Evolutionary conservation across 495 filamentous ascomycete species (phyloP).

Genomic region (Hyaloscypha finlandica): DNA sequence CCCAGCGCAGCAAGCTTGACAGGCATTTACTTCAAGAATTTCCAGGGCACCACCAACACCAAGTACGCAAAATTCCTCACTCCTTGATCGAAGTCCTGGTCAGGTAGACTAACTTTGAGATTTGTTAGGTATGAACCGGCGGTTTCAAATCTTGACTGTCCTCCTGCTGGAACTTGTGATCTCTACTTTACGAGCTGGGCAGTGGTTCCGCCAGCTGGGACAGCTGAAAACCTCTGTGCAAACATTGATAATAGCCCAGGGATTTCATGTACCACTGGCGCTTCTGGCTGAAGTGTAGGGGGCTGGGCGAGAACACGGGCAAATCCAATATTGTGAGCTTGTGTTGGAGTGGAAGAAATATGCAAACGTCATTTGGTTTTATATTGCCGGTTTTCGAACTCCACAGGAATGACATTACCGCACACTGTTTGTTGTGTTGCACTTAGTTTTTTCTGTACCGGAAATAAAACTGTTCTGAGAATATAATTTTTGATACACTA

Average conservation of each 20-base stretch:
- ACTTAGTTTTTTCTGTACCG: no score
- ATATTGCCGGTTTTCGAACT: no score
- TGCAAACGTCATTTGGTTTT: no score
- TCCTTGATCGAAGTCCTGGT: no score
- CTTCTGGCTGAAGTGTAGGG: slow-evolving; percentile 37
- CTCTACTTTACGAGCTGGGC: slow-evolving; percentile 38
- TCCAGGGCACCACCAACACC: slow-evolving; percentile 43
- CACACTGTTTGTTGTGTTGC: no score
- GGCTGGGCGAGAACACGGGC: neutral
- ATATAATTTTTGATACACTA: no score
- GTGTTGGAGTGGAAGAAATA: no score
- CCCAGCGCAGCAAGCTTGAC: slow-evolving; percentile 40
- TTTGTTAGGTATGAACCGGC: slow-evolving; percentile 39
- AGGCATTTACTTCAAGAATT: slow-evolving; percentile 39
- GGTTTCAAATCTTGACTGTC: slow-evolving; percentile 44
- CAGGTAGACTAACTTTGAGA: no score
- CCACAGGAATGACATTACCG: no score
- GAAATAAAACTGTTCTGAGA: no score
- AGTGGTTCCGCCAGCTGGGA: slow-evolving; percentile 40
- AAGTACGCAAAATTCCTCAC: no score
- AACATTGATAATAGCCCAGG: slow-evolving; percentile 42
- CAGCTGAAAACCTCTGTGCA: slow-evolving; percentile 41
- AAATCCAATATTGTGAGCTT: no score
- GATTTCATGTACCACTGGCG: slow-evolving; percentile 42
- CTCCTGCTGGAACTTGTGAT: slow-evolving; percentile 42